Base-by-base conservation (phyloP, 257 asterid species). In the Gentiana macrophylla region DNA sequence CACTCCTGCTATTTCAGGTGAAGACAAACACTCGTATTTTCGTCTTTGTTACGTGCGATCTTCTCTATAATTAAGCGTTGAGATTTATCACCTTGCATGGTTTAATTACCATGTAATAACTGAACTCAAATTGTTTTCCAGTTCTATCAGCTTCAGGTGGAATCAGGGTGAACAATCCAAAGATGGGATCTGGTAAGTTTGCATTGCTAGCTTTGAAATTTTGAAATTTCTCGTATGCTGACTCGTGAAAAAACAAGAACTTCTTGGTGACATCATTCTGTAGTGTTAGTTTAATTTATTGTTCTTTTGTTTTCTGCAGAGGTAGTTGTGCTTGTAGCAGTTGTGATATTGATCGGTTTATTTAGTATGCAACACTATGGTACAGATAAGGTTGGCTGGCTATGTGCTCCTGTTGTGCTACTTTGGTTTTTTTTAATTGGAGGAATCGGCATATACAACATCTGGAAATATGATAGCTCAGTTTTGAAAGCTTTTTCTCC, bases 1-100 rank as follows among this genome's bases (percentile, higher is more conserved):
- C 63, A 91, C 98, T 63, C 98, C 98, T 45, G 98, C 97, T 53
- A 87, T 91, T 61, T 91, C 98, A 43, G 98, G 98, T 91, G 49
- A 75, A n/a, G 24, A 65, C 48, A 62, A 6, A 12, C 57, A 35
- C 3, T 46, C 37, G 12, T 37, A n/a, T 7, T 56, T 12, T n/a
- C 33, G 38, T 55, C 59, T 55, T 34, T 24, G 24, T 41, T 41
- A 41, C 9, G 46, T 24, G 24, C 24, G 24, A 24, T 24, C 46
- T 41, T 41, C 46, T 41, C 46, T 41, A 41, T 41, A 38, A 41
- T 41, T 41, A 5, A 41, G 46, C 46, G 9, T 5, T 41, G 6
- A 24, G 24, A 41, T 41, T 10, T 5, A 2, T 41, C 9, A 41
- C 46, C 9, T 41, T 41, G 8, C 46, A 41, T 10, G 9, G 9